These are phyloP conservation scores for Bremia lactucae DNA, from an alignment of 352 stramenopile genomes.

Conservation along the genomic window DNA sequence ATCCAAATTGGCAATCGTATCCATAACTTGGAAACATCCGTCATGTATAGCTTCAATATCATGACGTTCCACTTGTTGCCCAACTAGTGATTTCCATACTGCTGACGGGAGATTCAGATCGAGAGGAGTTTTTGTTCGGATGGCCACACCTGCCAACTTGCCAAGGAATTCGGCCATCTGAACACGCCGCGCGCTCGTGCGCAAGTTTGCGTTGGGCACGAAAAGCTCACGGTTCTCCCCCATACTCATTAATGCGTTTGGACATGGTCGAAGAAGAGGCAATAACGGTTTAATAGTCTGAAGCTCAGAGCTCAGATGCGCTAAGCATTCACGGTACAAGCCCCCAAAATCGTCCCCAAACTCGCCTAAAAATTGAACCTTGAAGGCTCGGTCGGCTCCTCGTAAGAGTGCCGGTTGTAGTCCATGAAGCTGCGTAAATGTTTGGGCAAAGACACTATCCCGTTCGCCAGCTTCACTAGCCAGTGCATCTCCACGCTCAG, in stretches of 20 bases:
- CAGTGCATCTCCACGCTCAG: slow-evolving; percentile 16
- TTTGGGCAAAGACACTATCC: slow-evolving; percentile 80
- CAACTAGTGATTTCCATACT: slow-evolving; percentile 90
- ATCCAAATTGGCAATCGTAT: slow-evolving; percentile 81
- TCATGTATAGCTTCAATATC: slow-evolving; percentile 83
- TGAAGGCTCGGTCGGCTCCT: slow-evolving; percentile 82
- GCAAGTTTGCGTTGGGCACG: slow-evolving; percentile 60
- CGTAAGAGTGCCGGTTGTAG: slow-evolving; percentile 80
- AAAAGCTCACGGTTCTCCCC: slow-evolving; percentile 87
- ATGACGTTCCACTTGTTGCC: slow-evolving; percentile 51
- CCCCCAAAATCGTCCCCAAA: slow-evolving; percentile 87
- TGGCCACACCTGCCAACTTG: slow-evolving; percentile 89
- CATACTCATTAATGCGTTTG: slow-evolving; percentile 76
- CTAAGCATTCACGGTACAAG: slow-evolving; percentile 83
- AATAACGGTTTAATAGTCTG: slow-evolving; percentile 63
- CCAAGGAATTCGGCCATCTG: slow-evolving; percentile 91
- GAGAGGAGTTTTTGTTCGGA: slow-evolving; percentile 89
- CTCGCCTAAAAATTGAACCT: slow-evolving; percentile 87
- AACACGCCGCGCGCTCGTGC: slow-evolving; percentile 35
- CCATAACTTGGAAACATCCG: slow-evolving; percentile 80
- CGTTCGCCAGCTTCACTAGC: slow-evolving; percentile 31
- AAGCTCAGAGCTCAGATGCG: slow-evolving; percentile 80
- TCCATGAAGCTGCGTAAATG: slow-evolving; percentile 74
- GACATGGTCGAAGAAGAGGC: slow-evolving; percentile 78
- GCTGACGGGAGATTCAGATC: slow-evolving; percentile 86